Evolutionary conservation across 2,329 filamentous ascomycete genomes (phyloP).

Genomic region (Ambrosiella beaveri): DNA sequence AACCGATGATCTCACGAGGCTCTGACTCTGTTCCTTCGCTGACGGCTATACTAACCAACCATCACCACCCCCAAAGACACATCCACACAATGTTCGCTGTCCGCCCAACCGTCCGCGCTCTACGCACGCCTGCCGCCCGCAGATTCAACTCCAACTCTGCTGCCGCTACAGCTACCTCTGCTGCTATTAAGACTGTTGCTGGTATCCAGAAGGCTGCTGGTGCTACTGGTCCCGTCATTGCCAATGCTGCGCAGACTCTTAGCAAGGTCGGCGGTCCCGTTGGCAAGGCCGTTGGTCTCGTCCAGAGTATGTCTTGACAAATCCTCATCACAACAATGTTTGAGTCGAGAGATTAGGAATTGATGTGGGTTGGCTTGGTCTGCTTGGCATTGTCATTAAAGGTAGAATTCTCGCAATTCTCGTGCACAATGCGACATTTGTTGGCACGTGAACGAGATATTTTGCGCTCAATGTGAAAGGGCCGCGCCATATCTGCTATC

Average conservation of each 20-base stretch:
- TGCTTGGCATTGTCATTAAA: background rate
- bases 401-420: background rate
- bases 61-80: background rate
- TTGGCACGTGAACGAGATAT: background rate
- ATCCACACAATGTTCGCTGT: slow-evolving; percentile 18
- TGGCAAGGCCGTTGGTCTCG: slow-evolving; percentile 57
- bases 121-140: slow-evolving; percentile 30
- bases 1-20: background rate
- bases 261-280: slow-evolving; percentile 69
- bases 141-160: slow-evolving; percentile 37
- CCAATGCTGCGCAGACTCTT: slow-evolving; percentile 55
- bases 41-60: background rate
- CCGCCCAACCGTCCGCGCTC: slow-evolving; percentile 23
- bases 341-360: background rate
- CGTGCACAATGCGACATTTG: background rate
- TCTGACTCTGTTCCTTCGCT: no score
- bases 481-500: background rate
- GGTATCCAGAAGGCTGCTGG: slow-evolving; percentile 68
- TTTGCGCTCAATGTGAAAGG: no score
- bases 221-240: slow-evolving; percentile 61
- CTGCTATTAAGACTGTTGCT: slow-evolving; percentile 44
- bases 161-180: slow-evolving; percentile 19
- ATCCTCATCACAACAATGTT: background rate
- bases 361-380: background rate
- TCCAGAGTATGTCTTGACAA: slow-evolving; percentile 58